These are phyloP conservation scores for Aschersonia sp. DNA, from an alignment of 2,329 filamentous ascomycete genomes.

Conservation along the genomic window DNA sequence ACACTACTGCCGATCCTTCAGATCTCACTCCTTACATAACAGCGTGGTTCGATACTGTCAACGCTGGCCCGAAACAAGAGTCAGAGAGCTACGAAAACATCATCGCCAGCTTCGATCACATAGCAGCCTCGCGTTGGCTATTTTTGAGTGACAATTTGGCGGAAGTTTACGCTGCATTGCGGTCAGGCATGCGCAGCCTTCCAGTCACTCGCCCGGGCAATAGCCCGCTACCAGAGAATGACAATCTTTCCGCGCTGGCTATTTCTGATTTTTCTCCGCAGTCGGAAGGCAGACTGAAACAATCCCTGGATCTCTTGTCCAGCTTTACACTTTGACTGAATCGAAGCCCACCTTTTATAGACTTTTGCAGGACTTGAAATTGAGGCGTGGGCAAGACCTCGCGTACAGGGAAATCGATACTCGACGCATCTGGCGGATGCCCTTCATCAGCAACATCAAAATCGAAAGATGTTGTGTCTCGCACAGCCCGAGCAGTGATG, in stretches of 20 bases:
- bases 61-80: conserved; percentile 62
- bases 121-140: conserved; percentile 41
- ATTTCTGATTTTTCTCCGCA: conserved; percentile 19
- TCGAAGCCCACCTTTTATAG: no score
- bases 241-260: conserved; percentile 20
- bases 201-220: conserved; percentile 58
- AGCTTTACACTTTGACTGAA: background rate
- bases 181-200: conserved; percentile 47
- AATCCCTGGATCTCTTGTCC: conserved; percentile 4
- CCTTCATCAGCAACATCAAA: no score
- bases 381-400: no score
- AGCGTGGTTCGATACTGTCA: conserved; percentile 68
- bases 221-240: conserved; percentile 38
- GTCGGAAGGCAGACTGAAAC: conserved; percentile 6
- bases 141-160: conserved; percentile 71
- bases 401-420: no score
- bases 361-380: no score
- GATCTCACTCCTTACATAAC: conserved; percentile 45
- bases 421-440: no score
- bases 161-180: conserved; percentile 48
- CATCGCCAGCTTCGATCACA: conserved; percentile 25
- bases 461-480: no score
- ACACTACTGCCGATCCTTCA: conserved; percentile 42
- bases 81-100: conserved; percentile 53
- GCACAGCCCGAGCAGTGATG: no score